Conservation (phyloP, 192 early-diverging fungal genomes). For the Obelidium mucronatum region DNA sequence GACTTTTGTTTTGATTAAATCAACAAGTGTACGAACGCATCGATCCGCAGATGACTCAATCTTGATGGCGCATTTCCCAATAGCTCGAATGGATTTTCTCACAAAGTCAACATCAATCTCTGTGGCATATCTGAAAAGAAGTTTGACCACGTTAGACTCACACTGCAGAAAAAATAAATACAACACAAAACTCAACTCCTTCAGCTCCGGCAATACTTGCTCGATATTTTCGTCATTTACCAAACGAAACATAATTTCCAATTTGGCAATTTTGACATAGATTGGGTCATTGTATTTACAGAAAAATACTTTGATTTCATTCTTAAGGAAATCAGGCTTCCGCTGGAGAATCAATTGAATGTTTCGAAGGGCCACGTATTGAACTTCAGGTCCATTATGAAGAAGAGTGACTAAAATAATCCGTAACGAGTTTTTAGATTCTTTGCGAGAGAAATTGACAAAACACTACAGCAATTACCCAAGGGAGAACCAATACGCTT, state of each 20-base stretch:
- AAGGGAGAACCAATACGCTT: slow-evolving; percentile 92
- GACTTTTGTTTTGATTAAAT: slow-evolving; percentile 87
- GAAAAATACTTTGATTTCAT: slow-evolving; percentile 97
- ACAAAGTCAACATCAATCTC: slow-evolving; percentile 99
- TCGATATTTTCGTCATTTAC: slow-evolving; percentile 88
- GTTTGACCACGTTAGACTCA: too few relatives aligned
- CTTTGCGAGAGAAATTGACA: slow-evolving; percentile 5
- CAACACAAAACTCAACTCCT: slow-evolving; percentile 71
- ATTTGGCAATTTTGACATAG: slow-evolving; percentile 96
- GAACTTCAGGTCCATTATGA: slow-evolving; percentile 88
- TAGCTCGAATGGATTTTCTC: slow-evolving; percentile 84
- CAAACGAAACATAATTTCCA: slow-evolving; percentile 92
- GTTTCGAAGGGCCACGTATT: slow-evolving; percentile 96
- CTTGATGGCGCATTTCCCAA: slow-evolving; percentile 92
- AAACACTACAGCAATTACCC: slow-evolving; percentile 51
- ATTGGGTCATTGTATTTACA: slow-evolving; percentile 98
- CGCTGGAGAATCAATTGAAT: slow-evolving; percentile 95
- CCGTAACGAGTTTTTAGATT: too few relatives aligned
- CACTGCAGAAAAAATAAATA: neutral
- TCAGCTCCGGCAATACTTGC: slow-evolving; percentile 90
- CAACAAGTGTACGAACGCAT: slow-evolving; percentile 86
- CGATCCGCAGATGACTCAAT: slow-evolving; percentile 86
- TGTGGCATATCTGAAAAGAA: slow-evolving; percentile 82
- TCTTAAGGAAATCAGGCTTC: slow-evolving; percentile 82
- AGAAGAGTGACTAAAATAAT: slow-evolving; percentile 79